Conservation (phyloP, 441 rosid species). For the Biscutella auriculata region DNA sequence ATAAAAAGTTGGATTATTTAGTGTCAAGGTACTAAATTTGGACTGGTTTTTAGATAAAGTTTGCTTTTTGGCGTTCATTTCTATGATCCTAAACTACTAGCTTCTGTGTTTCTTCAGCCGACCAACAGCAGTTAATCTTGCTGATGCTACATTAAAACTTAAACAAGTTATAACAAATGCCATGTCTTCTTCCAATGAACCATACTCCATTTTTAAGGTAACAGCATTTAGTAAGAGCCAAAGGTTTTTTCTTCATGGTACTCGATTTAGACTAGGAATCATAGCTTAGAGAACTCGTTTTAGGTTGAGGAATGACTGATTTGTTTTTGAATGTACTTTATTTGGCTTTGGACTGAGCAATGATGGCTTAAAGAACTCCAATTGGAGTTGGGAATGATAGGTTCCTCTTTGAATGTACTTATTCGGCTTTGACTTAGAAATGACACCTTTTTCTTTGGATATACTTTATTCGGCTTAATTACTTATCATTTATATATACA, state of each 20-base stretch:
- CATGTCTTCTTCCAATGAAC: conserved; percentile 26
- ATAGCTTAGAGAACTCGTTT: too few relatives aligned
- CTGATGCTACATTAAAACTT: conserved; percentile 79
- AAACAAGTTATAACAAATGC: conserved; percentile 41
- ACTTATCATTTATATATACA: neutral
- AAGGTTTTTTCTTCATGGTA: neutral
- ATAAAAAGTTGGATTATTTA: conserved; percentile 57
- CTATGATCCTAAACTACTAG: neutral
- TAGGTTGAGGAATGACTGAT: too few relatives aligned
- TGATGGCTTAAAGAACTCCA: too few relatives aligned
- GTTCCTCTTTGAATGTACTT: too few relatives aligned
- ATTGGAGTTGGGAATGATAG: too few relatives aligned
- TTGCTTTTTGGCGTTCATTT: neutral
- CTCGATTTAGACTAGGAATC: neutral
- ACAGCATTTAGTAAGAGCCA: neutral
- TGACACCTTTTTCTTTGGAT: too few relatives aligned
- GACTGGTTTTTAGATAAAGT: neutral
- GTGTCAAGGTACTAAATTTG: conserved; percentile 51
- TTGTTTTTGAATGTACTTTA: too few relatives aligned
- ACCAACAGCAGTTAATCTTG: conserved; percentile 88
- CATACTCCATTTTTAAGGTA: conserved; percentile 53
- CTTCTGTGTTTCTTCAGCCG: conserved; percentile 39
- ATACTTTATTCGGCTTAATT: too few relatives aligned
- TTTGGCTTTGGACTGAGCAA: too few relatives aligned
- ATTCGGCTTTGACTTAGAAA: too few relatives aligned